These are phyloP conservation scores for Cutaneotrichosporon sp. DNA, from an alignment of 1,284 basidiomycete genomes.

Conservation along the genomic window DNA sequence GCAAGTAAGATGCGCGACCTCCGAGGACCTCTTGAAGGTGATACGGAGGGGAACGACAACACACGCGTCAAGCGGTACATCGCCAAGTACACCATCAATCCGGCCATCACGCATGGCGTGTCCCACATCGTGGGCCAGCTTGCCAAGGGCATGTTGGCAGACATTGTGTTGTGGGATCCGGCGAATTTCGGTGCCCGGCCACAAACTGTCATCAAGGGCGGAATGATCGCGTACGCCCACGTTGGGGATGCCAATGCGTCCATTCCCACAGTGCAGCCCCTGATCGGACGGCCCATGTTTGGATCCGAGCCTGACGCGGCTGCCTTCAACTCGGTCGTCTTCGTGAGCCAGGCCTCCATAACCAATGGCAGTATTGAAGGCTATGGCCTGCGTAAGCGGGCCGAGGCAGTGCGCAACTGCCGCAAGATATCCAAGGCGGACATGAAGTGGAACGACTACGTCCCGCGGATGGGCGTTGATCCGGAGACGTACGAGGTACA, in stretches of 20 bases:
- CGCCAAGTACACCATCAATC: constrained; percentile 96
- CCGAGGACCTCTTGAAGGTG: constrained; percentile 69
- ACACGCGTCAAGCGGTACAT: constrained; percentile 95
- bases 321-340: constrained; percentile 71
- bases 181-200: constrained; percentile 88
- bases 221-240: constrained; percentile 86
- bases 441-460: constrained; percentile 86
- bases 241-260: constrained; percentile 92
- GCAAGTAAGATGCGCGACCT: constrained; percentile 88
- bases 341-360: constrained; percentile 75
- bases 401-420: constrained; percentile 73
- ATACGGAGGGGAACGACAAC: constrained; percentile 68
- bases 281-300: constrained; percentile 85
- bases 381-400: constrained; percentile 70
- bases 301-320: constrained; percentile 69
- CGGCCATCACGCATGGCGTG: constrained; percentile 94
- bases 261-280: constrained; percentile 89
- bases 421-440: constrained; percentile 72
- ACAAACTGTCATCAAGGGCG: constrained; percentile 89
- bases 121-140: constrained; percentile 82
- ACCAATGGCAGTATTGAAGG: constrained; percentile 56
- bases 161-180: constrained; percentile 91
- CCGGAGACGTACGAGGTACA: constrained; percentile 85
- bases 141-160: constrained; percentile 76
- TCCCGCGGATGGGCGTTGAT: constrained; percentile 80